Conservation (phyloP, 306 rosid species). For the Inga oerstediana region DNA sequence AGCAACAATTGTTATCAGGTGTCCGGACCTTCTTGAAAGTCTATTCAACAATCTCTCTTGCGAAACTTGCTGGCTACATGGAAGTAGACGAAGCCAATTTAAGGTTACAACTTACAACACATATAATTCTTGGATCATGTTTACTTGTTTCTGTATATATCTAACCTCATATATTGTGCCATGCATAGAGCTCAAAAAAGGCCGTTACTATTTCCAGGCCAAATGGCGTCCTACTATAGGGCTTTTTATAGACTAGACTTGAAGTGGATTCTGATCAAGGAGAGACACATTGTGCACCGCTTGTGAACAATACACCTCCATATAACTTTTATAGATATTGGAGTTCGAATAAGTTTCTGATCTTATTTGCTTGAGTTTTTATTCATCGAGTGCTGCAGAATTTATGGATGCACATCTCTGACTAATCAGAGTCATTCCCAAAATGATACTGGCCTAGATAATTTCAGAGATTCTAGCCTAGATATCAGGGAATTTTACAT, state of each 20-base stretch:
- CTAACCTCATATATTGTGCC: neutral
- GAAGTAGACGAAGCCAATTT: constrained; percentile 95
- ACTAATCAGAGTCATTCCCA: too few species aligned
- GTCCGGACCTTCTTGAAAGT: constrained; percentile 92
- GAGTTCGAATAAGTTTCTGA: too few species aligned
- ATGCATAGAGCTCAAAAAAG: neutral
- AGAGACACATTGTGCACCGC: neutral
- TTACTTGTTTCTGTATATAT: constrained; percentile 1
- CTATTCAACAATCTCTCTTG: constrained; percentile 86
- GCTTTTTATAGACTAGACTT: neutral
- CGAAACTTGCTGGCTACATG: constrained; percentile 91
- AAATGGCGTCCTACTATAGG: neutral
- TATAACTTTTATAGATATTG: neutral
- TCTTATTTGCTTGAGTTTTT: too few species aligned
- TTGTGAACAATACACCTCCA: neutral
- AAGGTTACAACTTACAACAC: constrained; percentile 61
- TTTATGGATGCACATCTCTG: too few species aligned
- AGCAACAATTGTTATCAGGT: constrained; percentile 87
- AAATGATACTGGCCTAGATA: too few species aligned
- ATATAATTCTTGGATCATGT: constrained; percentile 12
- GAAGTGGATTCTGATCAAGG: neutral
- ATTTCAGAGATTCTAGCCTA: too few species aligned
- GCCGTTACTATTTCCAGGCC: neutral
- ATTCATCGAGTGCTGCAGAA: too few species aligned
- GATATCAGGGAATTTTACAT: too few species aligned